Percentiles rank a stretch among this genome's conserved stretches.
phyloP scores from a whole-genome alignment of 768 basidiomycete species.

The Dioszegia hungarica region DNA sequence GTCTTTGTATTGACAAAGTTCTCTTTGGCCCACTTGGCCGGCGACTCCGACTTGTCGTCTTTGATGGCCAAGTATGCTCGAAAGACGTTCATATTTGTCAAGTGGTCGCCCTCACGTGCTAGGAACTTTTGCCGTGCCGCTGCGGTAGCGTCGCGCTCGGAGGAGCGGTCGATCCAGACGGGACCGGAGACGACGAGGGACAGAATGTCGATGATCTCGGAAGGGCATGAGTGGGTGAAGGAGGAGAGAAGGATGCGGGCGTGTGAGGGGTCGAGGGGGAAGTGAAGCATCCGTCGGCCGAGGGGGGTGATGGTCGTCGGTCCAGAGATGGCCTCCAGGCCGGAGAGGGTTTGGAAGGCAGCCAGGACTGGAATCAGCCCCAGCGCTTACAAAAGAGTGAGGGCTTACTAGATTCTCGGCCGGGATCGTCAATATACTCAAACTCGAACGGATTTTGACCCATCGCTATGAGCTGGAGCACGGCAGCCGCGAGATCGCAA shows the following conservation, averaged over 20 bases:
- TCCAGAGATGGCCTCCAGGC: constrained; percentile 72
- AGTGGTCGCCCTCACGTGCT: constrained; percentile 82
- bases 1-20: constrained; percentile 80
- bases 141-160: constrained; percentile 65
- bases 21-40: constrained; percentile 71
- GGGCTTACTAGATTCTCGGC: constrained; percentile 65
- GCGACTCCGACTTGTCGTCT: constrained; percentile 12
- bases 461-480: constrained; percentile 80
- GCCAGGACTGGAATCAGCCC: constrained; percentile 49
- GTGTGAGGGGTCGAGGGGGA: constrained; percentile 83
- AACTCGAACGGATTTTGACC: constrained; percentile 73
- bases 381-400: constrained; percentile 55
- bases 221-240: constrained; percentile 63
- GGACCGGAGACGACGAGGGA: constrained; percentile 75
- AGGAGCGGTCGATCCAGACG: constrained; percentile 67
- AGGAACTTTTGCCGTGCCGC: constrained; percentile 67
- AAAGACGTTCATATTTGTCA: constrained; percentile 81
- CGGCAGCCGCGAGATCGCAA: constrained; percentile 73
- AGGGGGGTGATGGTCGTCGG: constrained; percentile 63
- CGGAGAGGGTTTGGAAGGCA: constrained; percentile 57
- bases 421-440: constrained; percentile 84
- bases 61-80: constrained; percentile 65
- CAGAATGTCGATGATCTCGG: constrained; percentile 77
- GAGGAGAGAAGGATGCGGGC: constrained; percentile 78
- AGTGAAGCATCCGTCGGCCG: constrained; percentile 79